Base-by-base conservation (phyloP, 257 asterid genomes). In the Cordia subcordata region DNA sequence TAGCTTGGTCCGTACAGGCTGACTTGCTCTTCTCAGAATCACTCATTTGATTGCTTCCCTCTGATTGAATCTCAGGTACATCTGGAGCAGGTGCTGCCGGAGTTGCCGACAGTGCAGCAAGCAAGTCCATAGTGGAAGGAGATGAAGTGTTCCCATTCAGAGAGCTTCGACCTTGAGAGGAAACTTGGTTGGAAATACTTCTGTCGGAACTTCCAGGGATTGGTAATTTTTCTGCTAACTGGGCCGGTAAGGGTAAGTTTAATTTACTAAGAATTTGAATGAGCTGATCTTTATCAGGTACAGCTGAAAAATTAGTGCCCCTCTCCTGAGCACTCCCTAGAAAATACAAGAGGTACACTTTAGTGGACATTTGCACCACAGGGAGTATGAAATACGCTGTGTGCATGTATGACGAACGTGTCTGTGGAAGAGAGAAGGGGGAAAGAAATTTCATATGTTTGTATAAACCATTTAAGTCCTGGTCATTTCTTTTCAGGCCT, bases 1-100 rank as follows among this genome's bases (percentile, higher is more conserved):
- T 62, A 49, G 69, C 63, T 62, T 81, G 77, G 42, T 74, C 81
- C 54, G 70, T 68, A 67, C 51, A 68, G 4, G 71, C 75, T n/a
- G 90, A 88, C 71, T 77, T 89, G 39, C 84, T 82, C 66, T 82
- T 89, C 59, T 80, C 95, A 14, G 88, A 80, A 69, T 82, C 89
- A 33, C 94, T 84, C 23, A 78, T 81, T 49, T 72, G 81, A 19
- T 80, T 65, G 72, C 84, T 83, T 58, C 83, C 79, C 38, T 73
- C 90, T 61, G 84, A 75, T 58, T 79, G 86, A 64, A 54, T 58
- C 61, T 70, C 85, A 12, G 57, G 22, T 52, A 66, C 75, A 53
- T 74, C 81, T 11, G 82, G 62, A 50, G 75, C 49, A 20, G 63
- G 68, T 32, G 65, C 33, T 11, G 65, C 33, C 9, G 78, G 72